Conservation (phyloP, 805 yeast species). For the Metschnikowia peoriensis region DNA sequence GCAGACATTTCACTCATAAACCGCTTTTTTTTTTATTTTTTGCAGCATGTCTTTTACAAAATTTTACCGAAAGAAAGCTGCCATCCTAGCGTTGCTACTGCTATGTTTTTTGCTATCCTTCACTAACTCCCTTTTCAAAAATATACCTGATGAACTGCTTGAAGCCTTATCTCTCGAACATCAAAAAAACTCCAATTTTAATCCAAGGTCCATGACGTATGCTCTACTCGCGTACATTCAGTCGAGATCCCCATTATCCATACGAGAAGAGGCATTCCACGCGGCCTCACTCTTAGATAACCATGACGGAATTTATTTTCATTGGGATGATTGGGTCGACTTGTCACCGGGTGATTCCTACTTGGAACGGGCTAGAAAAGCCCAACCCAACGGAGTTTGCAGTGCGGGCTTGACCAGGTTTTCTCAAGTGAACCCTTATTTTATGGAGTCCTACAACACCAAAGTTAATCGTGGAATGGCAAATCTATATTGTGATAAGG, state of each 20-base stretch:
- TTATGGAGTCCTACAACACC: constrained; percentile 31
- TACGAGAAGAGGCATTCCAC: neutral
- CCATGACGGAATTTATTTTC: constrained; percentile 29
- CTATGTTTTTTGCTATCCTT: constrained; percentile 10
- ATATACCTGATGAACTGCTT: constrained; percentile 23
- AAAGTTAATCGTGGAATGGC: constrained; percentile 36
- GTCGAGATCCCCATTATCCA: neutral
- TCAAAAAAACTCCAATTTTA: constrained; percentile 23
- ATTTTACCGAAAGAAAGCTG: constrained; percentile 14
- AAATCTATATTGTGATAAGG: constrained; percentile 31
- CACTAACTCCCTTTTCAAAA: constrained; percentile 11
- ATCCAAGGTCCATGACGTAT: constrained; percentile 24
- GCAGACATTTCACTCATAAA: too few species aligned
- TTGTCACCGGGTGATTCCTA: constrained; percentile 23
- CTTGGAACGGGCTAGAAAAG: constrained; percentile 18
- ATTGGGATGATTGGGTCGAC: constrained; percentile 44
- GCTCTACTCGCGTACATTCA: constrained; percentile 11
- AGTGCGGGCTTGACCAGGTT: constrained; percentile 19
- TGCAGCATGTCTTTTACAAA: constrained; percentile 13
- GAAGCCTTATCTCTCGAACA: constrained; percentile 24
- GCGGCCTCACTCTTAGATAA: constrained; percentile 6
- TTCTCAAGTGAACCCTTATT: constrained; percentile 32
- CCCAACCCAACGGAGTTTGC: constrained; percentile 25
- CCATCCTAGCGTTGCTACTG: constrained; percentile 9
- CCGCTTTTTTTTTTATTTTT: neutral